Base-by-base conservation (phyloP, 202 grass and related monocot genomes). In the Schoenoplectus triqueter region DNA sequence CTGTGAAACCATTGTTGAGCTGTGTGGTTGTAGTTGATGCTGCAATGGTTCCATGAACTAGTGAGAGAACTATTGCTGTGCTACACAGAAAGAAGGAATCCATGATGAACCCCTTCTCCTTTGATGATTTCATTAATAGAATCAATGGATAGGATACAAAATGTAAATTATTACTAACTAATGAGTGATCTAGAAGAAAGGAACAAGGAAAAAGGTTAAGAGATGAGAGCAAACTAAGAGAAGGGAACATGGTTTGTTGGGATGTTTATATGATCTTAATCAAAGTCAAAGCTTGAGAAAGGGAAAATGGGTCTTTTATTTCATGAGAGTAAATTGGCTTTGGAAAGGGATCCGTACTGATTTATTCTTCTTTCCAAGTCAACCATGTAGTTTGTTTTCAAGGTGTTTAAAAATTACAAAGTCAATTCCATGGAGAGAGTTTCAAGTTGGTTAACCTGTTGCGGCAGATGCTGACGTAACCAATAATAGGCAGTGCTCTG, bases 271-370 rank as follows among this genome's bases (percentile, higher is more conserved):
- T 57, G 52, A 59, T 59, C 2, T 44, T 44, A 59, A 77, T 59
- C 74, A 10, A 59, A 78, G 74, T 78, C 74, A 78, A 78, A 78
- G 52, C 52, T 42, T 59, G 22, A 78, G 11, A 78, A 78, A 78
- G 6, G 74, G 50, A 22, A 52, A 74, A 52, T 11, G 7, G 15
- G 18, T 74, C 18, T 52, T 52, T 74, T 74, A 39, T 66, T 74
- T 22, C 70, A 74, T 22, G 70, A 74, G 18, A 74, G 51, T 8
- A 42, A 60, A 78, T 78, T 78, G 20, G 14, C 41, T 78, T 59
- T 31, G 22, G n/a, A 55, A 59, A 13, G 22, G 52, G 31, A 22
- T 15, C 73, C 31, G 20, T 41, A 40, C 21, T 77, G 20, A 41
- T 13, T 57, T 57, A 57, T 77, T 54, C 5, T 57, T 59, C 11